Evolutionary conservation across 2,329 filamentous ascomycete genomes (phyloP).

Genomic region (Pseudogymnoascus sp.): DNA sequence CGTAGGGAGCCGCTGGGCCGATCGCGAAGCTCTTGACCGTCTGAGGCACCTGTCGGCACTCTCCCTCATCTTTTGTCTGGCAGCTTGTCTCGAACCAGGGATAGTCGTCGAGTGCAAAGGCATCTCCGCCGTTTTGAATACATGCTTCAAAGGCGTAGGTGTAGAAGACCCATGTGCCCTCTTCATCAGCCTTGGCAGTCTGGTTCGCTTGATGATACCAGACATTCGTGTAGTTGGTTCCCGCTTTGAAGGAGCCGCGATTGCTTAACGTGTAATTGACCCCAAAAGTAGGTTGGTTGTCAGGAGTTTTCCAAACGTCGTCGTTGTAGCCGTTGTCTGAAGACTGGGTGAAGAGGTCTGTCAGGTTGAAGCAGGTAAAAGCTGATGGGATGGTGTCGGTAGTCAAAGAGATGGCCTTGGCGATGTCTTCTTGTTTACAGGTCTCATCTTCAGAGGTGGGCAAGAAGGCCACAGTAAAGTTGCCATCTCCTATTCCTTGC

Average conservation of each 20-base stretch:
- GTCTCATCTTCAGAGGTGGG: not conserved
- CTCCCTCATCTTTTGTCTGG: not conserved
- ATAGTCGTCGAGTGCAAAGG: not conserved
- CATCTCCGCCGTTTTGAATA: not conserved
- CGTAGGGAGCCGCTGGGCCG: not conserved
- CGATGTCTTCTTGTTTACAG: not conserved
- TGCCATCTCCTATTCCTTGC: not conserved
- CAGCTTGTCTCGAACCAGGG: slow-evolving; percentile 2
- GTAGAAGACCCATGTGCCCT: not conserved
- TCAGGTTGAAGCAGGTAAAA: not conserved
- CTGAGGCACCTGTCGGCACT: not conserved
- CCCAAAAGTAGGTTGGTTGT: not conserved
- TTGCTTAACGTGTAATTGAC: not conserved
- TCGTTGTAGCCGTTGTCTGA: not conserved
- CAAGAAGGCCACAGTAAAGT: not conserved
- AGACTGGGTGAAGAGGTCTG: not conserved
- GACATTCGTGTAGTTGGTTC: not conserved
- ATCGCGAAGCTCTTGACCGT: not conserved
- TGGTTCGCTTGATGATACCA: not conserved
- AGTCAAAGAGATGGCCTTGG: not conserved
- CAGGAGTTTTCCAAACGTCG: not conserved
- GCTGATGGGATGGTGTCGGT: not conserved
- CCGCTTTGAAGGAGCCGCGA: not conserved
- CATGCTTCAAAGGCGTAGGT: not conserved
- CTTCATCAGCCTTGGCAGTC: not conserved